These are phyloP conservation scores for Colletotrichum falcatum DNA, from an alignment of 2,329 filamentous ascomycete genomes.

Conservation along the genomic window DNA sequence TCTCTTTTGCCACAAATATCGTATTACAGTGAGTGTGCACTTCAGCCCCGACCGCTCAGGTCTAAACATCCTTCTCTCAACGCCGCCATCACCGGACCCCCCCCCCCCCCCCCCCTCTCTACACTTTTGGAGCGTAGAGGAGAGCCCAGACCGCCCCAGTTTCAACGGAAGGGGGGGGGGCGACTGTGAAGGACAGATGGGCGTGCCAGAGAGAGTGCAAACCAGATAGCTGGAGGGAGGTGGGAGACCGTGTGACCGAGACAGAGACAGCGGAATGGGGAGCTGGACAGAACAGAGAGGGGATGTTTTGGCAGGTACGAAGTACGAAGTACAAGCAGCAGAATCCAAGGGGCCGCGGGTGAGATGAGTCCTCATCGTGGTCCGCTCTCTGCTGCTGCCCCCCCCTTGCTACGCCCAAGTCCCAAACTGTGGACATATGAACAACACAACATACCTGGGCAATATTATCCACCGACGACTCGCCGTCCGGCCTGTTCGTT, in stretches of 20 bases:
- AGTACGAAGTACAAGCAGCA: background rate
- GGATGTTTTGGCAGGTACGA: slow-evolving; percentile 1
- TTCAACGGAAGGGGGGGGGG: slow-evolving; percentile 11
- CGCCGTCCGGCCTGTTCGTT: slow-evolving; percentile 34
- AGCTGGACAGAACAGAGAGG: background rate
- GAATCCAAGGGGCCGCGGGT: slow-evolving; percentile 8
- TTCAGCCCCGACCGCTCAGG: background rate
- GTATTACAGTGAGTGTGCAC: background rate
- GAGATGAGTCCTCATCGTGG: slow-evolving; percentile 16
- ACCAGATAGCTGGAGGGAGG: background rate
- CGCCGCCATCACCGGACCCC: slow-evolving; percentile 4
- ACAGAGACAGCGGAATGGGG: slow-evolving; percentile 17
- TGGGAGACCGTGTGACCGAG: slow-evolving; percentile 2
- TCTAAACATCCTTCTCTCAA: background rate
- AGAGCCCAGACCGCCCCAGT: slow-evolving; percentile 26
- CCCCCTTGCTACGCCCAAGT: slow-evolving; percentile 25
- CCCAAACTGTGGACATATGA: slow-evolving; percentile 23
- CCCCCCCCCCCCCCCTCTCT: too few relatives aligned
- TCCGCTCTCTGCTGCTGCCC: slow-evolving; percentile 7
- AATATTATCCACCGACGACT: slow-evolving; percentile 39
- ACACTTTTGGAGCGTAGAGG: slow-evolving; percentile 10
- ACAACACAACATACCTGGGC: slow-evolving; percentile 38
- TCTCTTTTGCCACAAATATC: slow-evolving; percentile 11
- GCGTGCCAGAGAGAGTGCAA: slow-evolving; percentile 6
- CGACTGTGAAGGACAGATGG: slow-evolving; percentile 10